phyloP scores from a whole-genome alignment of 176 grass and related monocot species.

The Bothriochloa decipiens region DNA sequence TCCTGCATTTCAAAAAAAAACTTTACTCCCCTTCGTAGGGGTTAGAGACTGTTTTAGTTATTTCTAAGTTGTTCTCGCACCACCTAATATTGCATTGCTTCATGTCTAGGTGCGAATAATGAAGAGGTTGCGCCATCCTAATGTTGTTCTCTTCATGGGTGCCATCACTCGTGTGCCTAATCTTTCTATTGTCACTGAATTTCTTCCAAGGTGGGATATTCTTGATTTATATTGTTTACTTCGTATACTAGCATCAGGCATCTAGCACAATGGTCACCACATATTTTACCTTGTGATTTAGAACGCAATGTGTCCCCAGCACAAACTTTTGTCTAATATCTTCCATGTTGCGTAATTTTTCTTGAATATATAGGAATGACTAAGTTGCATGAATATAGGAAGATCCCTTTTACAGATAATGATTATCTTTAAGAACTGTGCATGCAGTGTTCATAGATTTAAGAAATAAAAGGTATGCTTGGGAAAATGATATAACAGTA shows the following conservation, averaged over 20 bases:
- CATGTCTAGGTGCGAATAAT: constrained; percentile 86
- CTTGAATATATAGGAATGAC: constrained; percentile 14
- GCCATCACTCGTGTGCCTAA: constrained; percentile 91
- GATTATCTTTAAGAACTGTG: constrained; percentile 13
- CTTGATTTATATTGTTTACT: constrained; percentile 28
- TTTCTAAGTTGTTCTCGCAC: neutral
- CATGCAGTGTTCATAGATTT: neutral
- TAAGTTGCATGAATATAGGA: constrained; percentile 20
- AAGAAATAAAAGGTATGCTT: constrained; percentile 11
- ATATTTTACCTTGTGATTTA: constrained; percentile 18
- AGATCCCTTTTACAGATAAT: neutral
- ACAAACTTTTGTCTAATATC: neutral
- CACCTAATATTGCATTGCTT: constrained; percentile 34
- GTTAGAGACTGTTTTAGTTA: neutral
- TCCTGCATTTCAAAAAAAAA: neutral
- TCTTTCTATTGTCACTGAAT: constrained; percentile 97
- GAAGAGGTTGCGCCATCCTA: constrained; percentile 89
- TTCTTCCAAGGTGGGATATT: constrained; percentile 86
- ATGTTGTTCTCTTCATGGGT: constrained; percentile 99
- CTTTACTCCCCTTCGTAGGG: constrained; percentile 10
- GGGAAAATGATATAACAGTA: constrained; percentile 10
- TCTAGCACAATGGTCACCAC: constrained; percentile 6
- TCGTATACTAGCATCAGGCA: neutral
- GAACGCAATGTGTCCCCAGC: constrained; percentile 19
- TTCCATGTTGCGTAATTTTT: constrained; percentile 26